phyloP scores from a whole-genome alignment of 1,139 yeast species.

The Lodderomyces metapsilosis region DNA sequence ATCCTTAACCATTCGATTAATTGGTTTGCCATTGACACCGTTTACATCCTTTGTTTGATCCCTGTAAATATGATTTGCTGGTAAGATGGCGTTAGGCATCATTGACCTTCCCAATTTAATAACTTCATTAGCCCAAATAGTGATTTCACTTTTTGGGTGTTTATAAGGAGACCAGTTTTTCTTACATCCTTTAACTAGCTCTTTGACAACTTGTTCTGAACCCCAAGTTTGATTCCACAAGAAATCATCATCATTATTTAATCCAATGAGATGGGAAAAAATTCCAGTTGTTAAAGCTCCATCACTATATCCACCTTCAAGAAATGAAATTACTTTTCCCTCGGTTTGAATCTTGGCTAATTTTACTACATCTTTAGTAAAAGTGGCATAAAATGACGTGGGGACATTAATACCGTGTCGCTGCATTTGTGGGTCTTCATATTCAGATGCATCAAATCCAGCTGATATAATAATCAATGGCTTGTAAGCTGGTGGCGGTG shows the following conservation, averaged over 20 bases:
- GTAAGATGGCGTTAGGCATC: conserved; percentile 58
- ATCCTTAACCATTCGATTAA: conserved; percentile 34
- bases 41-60: conserved; percentile 19
- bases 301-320: conserved; percentile 89
- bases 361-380: conserved; percentile 69
- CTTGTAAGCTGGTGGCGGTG: conserved; percentile 55
- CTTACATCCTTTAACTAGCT: conserved; percentile 68
- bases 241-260: conserved; percentile 43
- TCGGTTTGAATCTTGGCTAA: conserved; percentile 60
- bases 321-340: conserved; percentile 65
- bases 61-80: conserved; percentile 38
- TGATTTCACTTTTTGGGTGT: conserved; percentile 43
- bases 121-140: conserved; percentile 68
- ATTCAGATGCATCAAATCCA: conserved; percentile 88
- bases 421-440: conserved; percentile 81
- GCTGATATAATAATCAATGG: conserved; percentile 76
- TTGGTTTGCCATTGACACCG: conserved; percentile 14
- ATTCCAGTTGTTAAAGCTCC: conserved; percentile 81
- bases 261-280: conserved; percentile 73
- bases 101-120: conserved; percentile 65
- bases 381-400: conserved; percentile 71
- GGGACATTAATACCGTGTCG: conserved; percentile 84
- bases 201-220: conserved; percentile 59
- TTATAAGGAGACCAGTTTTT: conserved; percentile 63
- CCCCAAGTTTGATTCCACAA: conserved; percentile 69